Conservation (phyloP, 164 flowering plant species). For the Piper longum region DNA sequence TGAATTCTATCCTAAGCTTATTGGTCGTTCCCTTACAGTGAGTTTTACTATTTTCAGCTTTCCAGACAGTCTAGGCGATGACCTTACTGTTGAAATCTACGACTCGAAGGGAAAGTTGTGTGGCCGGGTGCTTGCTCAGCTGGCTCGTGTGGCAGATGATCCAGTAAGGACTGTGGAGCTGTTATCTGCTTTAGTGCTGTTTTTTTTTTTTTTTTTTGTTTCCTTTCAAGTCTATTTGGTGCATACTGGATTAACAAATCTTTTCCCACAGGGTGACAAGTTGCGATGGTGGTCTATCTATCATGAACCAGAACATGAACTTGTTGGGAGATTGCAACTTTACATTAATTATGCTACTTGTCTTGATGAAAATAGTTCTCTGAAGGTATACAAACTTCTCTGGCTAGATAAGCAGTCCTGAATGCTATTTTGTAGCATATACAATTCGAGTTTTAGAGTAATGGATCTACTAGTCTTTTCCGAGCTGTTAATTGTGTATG, state of each 20-base stretch:
- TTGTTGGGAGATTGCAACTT: slow-evolving; percentile 76
- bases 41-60: slow-evolving; percentile 34
- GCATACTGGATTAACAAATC: too few relatives aligned
- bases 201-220: not conserved
- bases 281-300: slow-evolving; percentile 95
- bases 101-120: slow-evolving; percentile 69
- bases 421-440: not conserved
- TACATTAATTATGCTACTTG: slow-evolving; percentile 59
- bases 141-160: slow-evolving; percentile 75
- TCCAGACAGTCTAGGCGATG: slow-evolving; percentile 87
- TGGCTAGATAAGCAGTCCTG: not conserved
- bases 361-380: slow-evolving; percentile 55
- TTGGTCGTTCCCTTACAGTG: not conserved
- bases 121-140: slow-evolving; percentile 84
- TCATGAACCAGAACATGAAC: slow-evolving; percentile 83
- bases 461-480: too few relatives aligned
- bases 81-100: slow-evolving; percentile 65
- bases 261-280: slow-evolving; percentile 61
- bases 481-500: too few relatives aligned
- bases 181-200: not conserved
- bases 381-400: slow-evolving; percentile 33
- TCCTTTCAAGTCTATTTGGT: not conserved
- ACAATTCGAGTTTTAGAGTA: not conserved
- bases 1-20: not conserved
- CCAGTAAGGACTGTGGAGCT: slow-evolving; percentile 27